These are phyloP conservation scores for Neoarthrinium moseri DNA, from an alignment of 2,329 filamentous ascomycete species.

Conservation along the genomic window DNA sequence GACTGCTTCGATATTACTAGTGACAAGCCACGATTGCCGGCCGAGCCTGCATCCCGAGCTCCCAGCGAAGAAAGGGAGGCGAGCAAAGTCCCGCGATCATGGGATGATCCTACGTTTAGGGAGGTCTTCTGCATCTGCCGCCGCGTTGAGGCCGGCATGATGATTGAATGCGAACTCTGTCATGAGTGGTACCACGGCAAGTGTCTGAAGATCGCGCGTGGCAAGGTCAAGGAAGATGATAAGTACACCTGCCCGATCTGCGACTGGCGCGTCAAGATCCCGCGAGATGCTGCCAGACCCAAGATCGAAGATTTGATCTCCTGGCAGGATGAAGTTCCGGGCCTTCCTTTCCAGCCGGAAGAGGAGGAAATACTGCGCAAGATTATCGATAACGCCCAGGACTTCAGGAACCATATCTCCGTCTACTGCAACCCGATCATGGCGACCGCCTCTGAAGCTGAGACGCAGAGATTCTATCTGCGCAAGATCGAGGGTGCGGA, in stretches of 20 bases:
- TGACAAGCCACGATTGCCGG: conserved; percentile 85
- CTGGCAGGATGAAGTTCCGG: conserved; percentile 80
- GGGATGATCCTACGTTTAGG: conserved; percentile 60
- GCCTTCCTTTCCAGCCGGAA: conserved; percentile 89
- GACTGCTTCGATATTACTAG: conserved; percentile 85
- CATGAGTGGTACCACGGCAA: conserved; percentile 99
- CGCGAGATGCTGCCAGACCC: conserved; percentile 89
- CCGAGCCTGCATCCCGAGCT: conserved; percentile 88
- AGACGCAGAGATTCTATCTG: conserved; percentile 89
- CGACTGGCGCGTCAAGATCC: conserved; percentile 95
- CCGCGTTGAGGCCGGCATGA: conserved; percentile 91
- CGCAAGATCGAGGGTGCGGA: conserved; percentile 97
- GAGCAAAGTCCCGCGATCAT: conserved; percentile 50
- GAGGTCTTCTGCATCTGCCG: conserved; percentile 98
- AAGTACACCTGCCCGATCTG: conserved; percentile 98
- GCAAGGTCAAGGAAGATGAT: conserved; percentile 97
- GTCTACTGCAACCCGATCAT: conserved; percentile 79
- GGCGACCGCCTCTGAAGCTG: conserved; percentile 80
- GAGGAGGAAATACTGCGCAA: conserved; percentile 84
- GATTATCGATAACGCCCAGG: conserved; percentile 81
- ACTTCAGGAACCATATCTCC: conserved; percentile 80
- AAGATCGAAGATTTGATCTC: conserved; percentile 86
- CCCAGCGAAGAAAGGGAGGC: conserved; percentile 51
- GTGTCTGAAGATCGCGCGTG: conserved; percentile 94
- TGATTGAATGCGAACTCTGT: conserved; percentile 98